A percentile compares a stretch with the other conserved stretches of the same genome.
These are phyloP conservation scores for Carex myosuroides DNA, from an alignment of 176 grass and related monocot genomes.

Conservation along the genomic window DNA sequence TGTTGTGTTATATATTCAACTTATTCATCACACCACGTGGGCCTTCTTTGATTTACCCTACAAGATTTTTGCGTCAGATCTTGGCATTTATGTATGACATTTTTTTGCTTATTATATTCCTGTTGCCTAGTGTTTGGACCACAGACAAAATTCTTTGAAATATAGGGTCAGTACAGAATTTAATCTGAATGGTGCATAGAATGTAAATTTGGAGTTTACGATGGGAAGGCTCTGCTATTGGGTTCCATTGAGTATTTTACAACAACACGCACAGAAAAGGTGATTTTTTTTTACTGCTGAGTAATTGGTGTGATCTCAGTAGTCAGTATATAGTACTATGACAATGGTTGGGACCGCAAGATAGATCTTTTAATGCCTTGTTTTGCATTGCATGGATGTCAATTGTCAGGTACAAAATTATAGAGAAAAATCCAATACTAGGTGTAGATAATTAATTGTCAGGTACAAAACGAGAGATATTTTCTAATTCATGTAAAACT, in stretches of 20 bases:
- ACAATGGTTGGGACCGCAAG: neutral
- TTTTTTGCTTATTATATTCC: neutral
- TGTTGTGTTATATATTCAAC: neutral
- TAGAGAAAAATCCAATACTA: too few relatives aligned
- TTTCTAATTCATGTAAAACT: too few relatives aligned
- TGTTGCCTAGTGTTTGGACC: neutral
- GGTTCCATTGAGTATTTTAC: neutral
- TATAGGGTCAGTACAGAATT: neutral
- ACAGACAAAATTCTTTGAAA: neutral
- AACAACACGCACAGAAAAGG: neutral
- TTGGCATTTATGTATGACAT: neutral
- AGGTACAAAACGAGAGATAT: too few relatives aligned
- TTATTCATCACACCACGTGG: neutral
- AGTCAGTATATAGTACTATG: neutral
- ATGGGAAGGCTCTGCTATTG: neutral
- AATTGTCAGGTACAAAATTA: too few relatives aligned
- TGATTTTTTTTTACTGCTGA: neutral
- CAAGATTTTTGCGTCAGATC: neutral
- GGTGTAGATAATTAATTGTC: too few relatives aligned
- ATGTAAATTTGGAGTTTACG: neutral
- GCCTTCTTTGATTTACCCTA: neutral
- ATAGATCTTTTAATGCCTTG: neutral
- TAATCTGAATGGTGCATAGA: neutral
- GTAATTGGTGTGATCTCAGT: neutral
- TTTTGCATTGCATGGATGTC: neutral